Percentiles rank a stretch among this genome's conserved stretches.
These are phyloP conservation scores for Amniculicola lignicola DNA, from an alignment of 495 filamentous ascomycete genomes.

Conservation along the genomic window DNA sequence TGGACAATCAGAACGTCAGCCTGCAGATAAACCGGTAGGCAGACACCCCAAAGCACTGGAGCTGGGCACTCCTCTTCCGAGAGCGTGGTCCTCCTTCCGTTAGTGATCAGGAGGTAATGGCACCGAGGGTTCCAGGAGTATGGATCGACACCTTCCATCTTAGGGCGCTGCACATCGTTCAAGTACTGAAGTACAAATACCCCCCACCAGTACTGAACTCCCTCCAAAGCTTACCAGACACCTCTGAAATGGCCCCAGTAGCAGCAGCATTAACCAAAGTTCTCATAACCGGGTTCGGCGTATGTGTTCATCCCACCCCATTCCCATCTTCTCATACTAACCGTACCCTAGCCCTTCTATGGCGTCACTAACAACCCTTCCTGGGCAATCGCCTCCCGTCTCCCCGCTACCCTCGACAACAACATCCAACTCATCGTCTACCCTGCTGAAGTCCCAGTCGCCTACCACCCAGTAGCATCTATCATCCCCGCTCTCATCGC, in stretches of 20 bases:
- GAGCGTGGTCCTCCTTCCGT: too few species aligned
- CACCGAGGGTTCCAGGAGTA: too few species aligned
- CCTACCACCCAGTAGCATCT: constrained; percentile 28
- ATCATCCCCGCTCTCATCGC: constrained; percentile 26
- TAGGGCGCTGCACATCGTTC: too few species aligned
- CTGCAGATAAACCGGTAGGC: too few species aligned
- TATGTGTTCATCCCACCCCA: constrained; percentile 2
- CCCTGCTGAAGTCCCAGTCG: constrained; percentile 25
- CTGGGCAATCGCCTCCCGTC: constrained; percentile 11
- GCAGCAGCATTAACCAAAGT: constrained; percentile 17
- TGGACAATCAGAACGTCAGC: too few species aligned
- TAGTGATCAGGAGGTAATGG: too few species aligned
- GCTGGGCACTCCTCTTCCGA: too few species aligned
- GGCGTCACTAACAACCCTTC: constrained; percentile 22
- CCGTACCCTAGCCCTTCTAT: background rate
- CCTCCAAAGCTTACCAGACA: too few species aligned
- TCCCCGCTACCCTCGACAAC: constrained; percentile 1
- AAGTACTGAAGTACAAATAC: too few species aligned
- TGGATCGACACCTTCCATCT: too few species aligned
- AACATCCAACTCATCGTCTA: constrained; percentile 23
- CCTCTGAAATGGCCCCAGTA: constrained; percentile 17
- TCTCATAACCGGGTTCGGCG: constrained; percentile 37
- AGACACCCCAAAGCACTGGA: too few species aligned
- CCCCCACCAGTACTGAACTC: too few species aligned
- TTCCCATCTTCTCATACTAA: background rate